Base-by-base conservation (phyloP, 176 grass and related monocot species). In the Themeda triandra region DNA sequence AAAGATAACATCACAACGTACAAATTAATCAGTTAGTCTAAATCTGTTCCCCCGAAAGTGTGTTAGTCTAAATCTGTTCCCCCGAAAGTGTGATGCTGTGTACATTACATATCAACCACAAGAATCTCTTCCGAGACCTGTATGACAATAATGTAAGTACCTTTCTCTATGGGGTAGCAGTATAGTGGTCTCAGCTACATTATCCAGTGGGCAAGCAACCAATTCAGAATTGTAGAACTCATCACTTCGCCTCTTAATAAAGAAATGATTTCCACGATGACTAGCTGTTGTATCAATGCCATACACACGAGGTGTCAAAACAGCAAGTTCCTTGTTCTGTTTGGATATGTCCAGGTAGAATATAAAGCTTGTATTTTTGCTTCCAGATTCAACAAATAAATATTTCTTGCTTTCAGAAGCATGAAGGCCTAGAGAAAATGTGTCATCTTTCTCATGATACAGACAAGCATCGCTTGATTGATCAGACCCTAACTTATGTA, bases 101-200 rank as follows among this genome's bases (percentile, higher is more conserved):
- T 66, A 42, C 14, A 73, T 67, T 51, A 67, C 68, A 32, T 65
- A 80, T 85, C 39, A 76, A 69, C 48, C 37, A 21, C 66, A 66
- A 85, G 32, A 71, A 80, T 82, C 33, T 69, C 51, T 13, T 60
- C 36, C 48, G n/a, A 64, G 71, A 77, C 56, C 29, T 36, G 60
- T 69, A 78, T 27, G 21, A 59, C 15, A 77, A 9, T 44, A 23
- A 15, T 44, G 64, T 23, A 15, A 58, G 62, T 88, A 95, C 93
- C 92, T 98, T 93, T 95, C 93, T 92, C 93, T 98, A 67, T 98
- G 96, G 30, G 96, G 89, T 88, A 98, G 68, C 76, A 98, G 84
- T 83, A 95, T 39, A 53, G 77, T 92, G 27, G 88, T 89, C 71
- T 93, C 93, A 75, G 89, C 80, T 78, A 95, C 89, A 92, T 95